phyloP scores from a whole-genome alignment of 805 yeast species.

The Metschnikowia koreensis region DNA sequence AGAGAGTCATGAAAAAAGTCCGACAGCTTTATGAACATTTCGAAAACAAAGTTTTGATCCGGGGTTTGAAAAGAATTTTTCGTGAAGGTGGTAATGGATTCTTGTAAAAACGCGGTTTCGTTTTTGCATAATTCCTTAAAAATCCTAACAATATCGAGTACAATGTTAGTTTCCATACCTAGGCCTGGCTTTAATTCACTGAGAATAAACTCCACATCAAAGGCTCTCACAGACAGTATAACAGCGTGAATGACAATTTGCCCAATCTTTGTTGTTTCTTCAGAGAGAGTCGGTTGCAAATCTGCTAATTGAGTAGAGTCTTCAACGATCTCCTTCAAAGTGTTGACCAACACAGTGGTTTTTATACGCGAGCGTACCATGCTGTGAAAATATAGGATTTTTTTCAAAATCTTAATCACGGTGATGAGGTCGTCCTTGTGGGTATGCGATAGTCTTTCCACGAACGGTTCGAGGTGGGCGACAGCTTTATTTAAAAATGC shows the following conservation, averaged over 20 bases:
- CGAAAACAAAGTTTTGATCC: neutral
- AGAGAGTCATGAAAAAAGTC: neutral
- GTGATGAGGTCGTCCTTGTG: neutral
- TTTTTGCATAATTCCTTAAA: neutral
- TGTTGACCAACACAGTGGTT: neutral
- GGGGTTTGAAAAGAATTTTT: neutral
- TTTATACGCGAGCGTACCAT: neutral
- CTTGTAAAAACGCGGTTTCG: neutral
- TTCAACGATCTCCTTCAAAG: neutral
- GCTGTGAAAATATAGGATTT: neutral
- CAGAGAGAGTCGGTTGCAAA: neutral
- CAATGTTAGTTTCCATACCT: too few relatives aligned
- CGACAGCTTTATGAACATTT: neutral
- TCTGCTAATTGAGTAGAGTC: neutral
- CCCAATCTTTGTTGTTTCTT: neutral
- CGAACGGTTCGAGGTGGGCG: neutral
- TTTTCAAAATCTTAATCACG: neutral
- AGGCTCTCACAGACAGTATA: neutral
- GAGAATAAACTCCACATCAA: neutral
- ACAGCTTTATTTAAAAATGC: neutral
- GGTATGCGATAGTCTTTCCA: neutral
- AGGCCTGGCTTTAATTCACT: too few relatives aligned
- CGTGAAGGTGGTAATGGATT: neutral
- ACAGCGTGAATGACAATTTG: neutral
- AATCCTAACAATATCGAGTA: too few relatives aligned